Evolutionary conservation across 441 rosid genomes (phyloP).

Genomic region (Metrosideros polymorpha): DNA sequence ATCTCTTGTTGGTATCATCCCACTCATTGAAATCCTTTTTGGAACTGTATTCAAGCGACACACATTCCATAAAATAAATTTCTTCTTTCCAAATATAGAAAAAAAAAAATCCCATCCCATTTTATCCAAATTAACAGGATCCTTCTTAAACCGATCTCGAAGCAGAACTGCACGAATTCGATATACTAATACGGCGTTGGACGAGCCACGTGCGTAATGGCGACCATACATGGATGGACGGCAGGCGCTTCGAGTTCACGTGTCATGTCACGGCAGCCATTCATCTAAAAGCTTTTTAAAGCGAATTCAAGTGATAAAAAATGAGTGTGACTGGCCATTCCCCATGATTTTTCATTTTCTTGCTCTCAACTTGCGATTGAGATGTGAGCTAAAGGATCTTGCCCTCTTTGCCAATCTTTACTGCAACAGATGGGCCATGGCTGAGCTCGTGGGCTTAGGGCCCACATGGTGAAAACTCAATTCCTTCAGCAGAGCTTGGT

Average conservation of each 20-base stretch:
- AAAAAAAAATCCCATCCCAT: too few relatives aligned
- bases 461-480: background rate
- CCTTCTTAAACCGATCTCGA: background rate
- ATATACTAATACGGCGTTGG: background rate
- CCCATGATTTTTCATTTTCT: background rate
- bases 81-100: too few relatives aligned
- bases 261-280: background rate
- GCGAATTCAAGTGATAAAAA: background rate
- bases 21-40: background rate
- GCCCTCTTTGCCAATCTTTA: background rate
- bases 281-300: background rate
- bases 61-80: background rate
- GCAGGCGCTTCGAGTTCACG: background rate
- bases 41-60: background rate
- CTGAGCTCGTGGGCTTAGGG: background rate
- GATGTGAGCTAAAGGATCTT: background rate
- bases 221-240: background rate
- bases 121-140: background rate
- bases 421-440: background rate
- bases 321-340: background rate
- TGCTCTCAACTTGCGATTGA: background rate
- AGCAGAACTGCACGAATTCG: background rate
- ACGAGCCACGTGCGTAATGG: background rate
- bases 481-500: background rate
- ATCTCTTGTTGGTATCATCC: too few relatives aligned